phyloP scores from a whole-genome alignment of 2,329 filamentous ascomycete species.

The Ophiocordyceps australis region DNA sequence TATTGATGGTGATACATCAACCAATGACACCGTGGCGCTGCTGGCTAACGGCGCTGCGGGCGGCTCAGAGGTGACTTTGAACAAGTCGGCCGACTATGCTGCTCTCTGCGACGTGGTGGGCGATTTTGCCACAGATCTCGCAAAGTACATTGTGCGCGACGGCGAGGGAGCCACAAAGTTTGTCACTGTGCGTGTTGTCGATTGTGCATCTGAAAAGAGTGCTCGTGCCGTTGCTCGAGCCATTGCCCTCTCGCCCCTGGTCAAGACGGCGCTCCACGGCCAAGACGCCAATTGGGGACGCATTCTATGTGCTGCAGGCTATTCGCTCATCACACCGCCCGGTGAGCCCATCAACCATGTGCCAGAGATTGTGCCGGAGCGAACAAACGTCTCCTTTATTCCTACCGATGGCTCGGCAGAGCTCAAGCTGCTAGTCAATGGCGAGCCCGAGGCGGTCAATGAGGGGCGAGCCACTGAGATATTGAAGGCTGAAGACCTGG shows the following conservation, averaged over 20 bases:
- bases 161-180: conserved; percentile 98
- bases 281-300: conserved; percentile 98
- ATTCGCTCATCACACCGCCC: conserved; percentile 45
- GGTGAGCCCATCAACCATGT: conserved; percentile 39
- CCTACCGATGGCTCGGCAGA: conserved; percentile 61
- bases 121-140: conserved; percentile 64
- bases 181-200: conserved; percentile 73
- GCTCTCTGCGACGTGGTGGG: conserved; percentile 56
- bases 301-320: conserved; percentile 87
- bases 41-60: conserved; percentile 91
- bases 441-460: conserved; percentile 64
- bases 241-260: conserved; percentile 80
- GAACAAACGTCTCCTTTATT: conserved; percentile 63
- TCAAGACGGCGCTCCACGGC: conserved; percentile 94
- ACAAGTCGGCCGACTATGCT: conserved; percentile 41
- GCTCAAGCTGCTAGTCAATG: conserved; percentile 58
- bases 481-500: conserved; percentile 57
- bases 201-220: conserved; percentile 48
- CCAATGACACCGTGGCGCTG: conserved; percentile 88
- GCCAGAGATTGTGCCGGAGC: conserved; percentile 44
- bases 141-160: conserved; percentile 86
- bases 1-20: conserved; percentile 92
- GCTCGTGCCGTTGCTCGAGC: conserved; percentile 69
- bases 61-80: conserved; percentile 40
- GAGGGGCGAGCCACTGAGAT: conserved; percentile 64